Evolutionary conservation across 306 rosid genomes (phyloP).

Genomic region (Canavalia gladiata): DNA sequence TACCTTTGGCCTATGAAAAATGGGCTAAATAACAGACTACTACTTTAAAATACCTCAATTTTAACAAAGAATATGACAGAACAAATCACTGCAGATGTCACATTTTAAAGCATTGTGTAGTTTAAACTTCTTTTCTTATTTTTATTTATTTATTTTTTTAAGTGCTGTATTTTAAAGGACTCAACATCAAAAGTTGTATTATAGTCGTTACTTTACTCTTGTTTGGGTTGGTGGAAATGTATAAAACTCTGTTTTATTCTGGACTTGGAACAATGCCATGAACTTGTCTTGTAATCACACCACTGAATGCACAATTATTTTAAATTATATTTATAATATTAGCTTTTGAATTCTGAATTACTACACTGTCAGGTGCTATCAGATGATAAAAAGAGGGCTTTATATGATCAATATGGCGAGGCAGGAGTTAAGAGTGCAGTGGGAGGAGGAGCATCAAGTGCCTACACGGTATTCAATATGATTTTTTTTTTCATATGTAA

Average conservation of each 20-base stretch:
- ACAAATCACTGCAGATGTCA: conserved; percentile 21
- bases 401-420: conserved; percentile 97
- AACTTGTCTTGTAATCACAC: conserved; percentile 28
- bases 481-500: conserved; percentile 20
- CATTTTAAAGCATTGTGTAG: conserved; percentile 9
- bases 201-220: conserved; percentile 3
- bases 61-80: conserved; percentile 10
- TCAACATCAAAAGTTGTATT: conserved; percentile 10
- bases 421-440: conserved; percentile 92
- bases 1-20: not conserved
- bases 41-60: conserved; percentile 21
- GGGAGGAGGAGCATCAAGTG: conserved; percentile 90
- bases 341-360: conserved; percentile 79
- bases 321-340: conserved; percentile 49
- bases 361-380: conserved; percentile 92
- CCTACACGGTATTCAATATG: conserved; percentile 78
- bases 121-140: not conserved
- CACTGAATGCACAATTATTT: conserved; percentile 19
- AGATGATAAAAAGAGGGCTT: conserved; percentile 95
- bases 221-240: conserved; percentile 37
- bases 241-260: conserved; percentile 24
- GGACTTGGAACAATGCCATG: conserved; percentile 1
- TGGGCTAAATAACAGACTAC: conserved; percentile 2
- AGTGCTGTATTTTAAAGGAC: conserved; percentile 26
- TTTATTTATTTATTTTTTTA: not conserved